Conservation (phyloP, 305 asterid genomes). For the Galium porrigens region DNA sequence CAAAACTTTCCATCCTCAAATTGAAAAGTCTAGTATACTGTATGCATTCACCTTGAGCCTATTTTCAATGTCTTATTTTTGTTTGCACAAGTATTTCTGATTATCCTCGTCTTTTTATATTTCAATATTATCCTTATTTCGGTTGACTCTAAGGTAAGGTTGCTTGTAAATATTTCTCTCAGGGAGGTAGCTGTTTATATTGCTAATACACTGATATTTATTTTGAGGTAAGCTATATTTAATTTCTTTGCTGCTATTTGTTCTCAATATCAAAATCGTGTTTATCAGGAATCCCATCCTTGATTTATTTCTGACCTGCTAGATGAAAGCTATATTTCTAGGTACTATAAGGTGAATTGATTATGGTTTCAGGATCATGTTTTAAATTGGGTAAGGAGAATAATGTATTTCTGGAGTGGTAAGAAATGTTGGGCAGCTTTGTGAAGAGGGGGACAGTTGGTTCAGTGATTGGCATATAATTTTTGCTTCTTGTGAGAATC, state of each 20-base stretch:
- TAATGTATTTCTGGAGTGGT: not conserved
- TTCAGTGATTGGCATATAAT: not conserved
- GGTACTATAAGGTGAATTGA: not conserved
- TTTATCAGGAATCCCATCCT: too few species aligned
- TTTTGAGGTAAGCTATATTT: conserved; percentile 48
- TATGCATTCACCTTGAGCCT: not conserved
- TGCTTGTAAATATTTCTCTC: not conserved
- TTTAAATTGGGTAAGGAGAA: not conserved
- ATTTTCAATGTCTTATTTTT: too few species aligned
- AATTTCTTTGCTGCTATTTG: conserved; percentile 11
- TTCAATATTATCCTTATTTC: not conserved
- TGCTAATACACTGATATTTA: conserved; percentile 26
- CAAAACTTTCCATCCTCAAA: too few species aligned
- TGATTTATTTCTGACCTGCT: too few species aligned
- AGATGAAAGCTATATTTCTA: too few species aligned
- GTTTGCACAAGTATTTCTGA: not conserved
- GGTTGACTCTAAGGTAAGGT: not conserved
- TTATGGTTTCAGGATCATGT: not conserved
- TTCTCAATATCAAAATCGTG: not conserved
- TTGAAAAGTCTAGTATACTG: too few species aligned
- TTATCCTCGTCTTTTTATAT: not conserved
- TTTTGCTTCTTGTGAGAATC: not conserved
- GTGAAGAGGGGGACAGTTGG: too few species aligned
- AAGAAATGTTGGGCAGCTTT: not conserved
- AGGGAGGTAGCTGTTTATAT: not conserved